Evolutionary conservation across 495 filamentous ascomycete species (phyloP).

Genomic region (Podospora sp.): DNA sequence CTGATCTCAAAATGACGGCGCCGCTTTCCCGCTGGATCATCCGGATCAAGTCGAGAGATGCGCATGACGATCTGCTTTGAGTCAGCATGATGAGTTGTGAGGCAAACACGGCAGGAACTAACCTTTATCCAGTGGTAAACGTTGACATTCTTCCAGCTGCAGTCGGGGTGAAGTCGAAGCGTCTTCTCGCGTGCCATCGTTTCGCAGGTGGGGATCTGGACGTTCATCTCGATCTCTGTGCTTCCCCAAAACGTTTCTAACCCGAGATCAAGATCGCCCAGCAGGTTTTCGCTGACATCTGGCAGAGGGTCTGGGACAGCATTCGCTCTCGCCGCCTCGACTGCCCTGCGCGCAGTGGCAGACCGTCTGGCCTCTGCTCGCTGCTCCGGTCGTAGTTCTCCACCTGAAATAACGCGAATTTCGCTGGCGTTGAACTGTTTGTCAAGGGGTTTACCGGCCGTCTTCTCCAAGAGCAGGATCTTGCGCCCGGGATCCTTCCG

Average conservation of each 20-base stretch:
- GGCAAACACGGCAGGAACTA: conserved; percentile 31
- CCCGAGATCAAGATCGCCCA: conserved; percentile 74
- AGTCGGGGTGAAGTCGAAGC: conserved; percentile 84
- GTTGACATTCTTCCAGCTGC: conserved; percentile 93
- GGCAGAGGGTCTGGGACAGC: conserved; percentile 45
- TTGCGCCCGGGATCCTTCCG: conserved; percentile 84
- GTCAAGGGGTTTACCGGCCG: conserved; percentile 75
- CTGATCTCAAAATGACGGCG: conserved; percentile 97
- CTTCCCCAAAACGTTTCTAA: conserved; percentile 71
- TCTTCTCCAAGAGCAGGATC: conserved; percentile 86
- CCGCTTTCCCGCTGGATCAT: conserved; percentile 73
- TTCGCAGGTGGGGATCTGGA: conserved; percentile 90
- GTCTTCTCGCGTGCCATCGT: conserved; percentile 79
- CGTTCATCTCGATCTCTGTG: conserved; percentile 96
- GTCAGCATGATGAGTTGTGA: conserved; percentile 4
- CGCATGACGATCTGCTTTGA: conserved; percentile 85
- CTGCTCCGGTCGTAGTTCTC: conserved; percentile 60
- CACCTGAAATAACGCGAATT: conserved; percentile 76
- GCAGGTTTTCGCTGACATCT: conserved; percentile 64
- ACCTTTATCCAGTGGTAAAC: conserved; percentile 99
- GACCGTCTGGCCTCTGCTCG: conserved; percentile 45
- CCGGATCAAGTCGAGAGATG: conserved; percentile 81
- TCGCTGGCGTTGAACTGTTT: conserved; percentile 81
- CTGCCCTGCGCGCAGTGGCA: conserved; percentile 43
- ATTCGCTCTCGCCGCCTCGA: conserved; percentile 40